These are phyloP conservation scores for California macrophylla DNA, from an alignment of 441 rosid species.

Conservation along the genomic window DNA sequence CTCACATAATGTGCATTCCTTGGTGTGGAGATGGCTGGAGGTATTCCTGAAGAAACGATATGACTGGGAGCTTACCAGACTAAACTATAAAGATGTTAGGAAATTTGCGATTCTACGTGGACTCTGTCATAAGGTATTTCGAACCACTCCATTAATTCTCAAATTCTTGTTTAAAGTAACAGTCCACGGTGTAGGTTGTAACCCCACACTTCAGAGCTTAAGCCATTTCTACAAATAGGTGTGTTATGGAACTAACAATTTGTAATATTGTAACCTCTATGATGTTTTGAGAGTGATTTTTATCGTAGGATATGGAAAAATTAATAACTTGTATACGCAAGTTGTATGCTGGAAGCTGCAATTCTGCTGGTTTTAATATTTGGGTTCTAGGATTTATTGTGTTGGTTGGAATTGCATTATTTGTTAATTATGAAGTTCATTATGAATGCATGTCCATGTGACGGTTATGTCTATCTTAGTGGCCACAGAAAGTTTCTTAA, in stretches of 20 bases:
- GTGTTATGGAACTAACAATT: neutral
- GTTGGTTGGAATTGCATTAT: neutral
- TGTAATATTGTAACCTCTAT: neutral
- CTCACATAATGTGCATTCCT: neutral
- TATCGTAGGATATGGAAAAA: neutral
- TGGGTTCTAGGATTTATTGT: neutral
- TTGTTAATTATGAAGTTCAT: neutral
- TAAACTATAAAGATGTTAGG: slow-evolving; percentile 47
- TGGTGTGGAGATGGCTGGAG: slow-evolving; percentile 56
- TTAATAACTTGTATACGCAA: neutral
- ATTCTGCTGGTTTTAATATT: neutral
- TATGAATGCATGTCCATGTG: neutral
- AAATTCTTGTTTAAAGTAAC: neutral
- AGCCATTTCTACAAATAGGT: neutral
- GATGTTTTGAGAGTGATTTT: neutral
- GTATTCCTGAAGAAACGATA: slow-evolving; percentile 55
- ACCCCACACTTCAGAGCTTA: slow-evolving; percentile 8
- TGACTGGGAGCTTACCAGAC: slow-evolving; percentile 53
- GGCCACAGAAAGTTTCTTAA: neutral
- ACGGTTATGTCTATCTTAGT: neutral
- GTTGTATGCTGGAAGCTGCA: neutral
- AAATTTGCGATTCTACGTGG: slow-evolving; percentile 68
- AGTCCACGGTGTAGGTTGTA: neutral
- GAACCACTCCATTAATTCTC: neutral
- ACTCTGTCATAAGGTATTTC: slow-evolving; percentile 54